Evolutionary conservation across 1,284 basidiomycete species (phyloP), one percentile per base, ranked within the genome.

Genomic region (Gymnopus androsaceus): DNA sequence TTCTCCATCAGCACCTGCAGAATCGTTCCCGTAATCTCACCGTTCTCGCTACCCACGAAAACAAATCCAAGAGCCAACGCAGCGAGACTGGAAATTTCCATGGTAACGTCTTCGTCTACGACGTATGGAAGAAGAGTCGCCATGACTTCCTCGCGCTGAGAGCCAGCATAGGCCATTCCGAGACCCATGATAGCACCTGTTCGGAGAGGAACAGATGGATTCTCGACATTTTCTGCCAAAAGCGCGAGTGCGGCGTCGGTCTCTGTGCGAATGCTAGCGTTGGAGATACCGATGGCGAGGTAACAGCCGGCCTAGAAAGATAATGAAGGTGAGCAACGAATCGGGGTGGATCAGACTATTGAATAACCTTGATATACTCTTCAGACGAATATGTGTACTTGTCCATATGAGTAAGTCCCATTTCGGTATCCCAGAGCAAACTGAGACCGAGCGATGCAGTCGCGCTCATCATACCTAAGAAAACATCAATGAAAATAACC

Each of bases 311-410:
- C 93, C 83, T 88, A 60, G 25, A 42, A 27, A 28, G 41, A 25
- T n/a, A 47, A 23, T 31, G 14, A 14, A 27, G 14, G 49, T 55
- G 1, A 59, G 36, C 38, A 8, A 34, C 11, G 9, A 9, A 38
- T 25, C 36, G 8, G 42, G 50, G 8, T 38, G 8, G n/a, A 6
- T 19, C 11, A 9, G 25, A 28, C 40, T 11, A 11, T 21, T 34
- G 61, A 19, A 36, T 21, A 37, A 83, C 88, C 78, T 98, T 98
- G 80, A 99, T 98, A 70, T 95, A 83, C 71, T 99, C 97, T 66
- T 99, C 96, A 7, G 90, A 76, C 0, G 94, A 95, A 73, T 99
- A 99, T 3, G 95, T 94, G 76, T 98, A 99, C 74, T 95, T 98
- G 80, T 99, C 97, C 63, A 98, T 90, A 65, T 96, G 92, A 69